Base-by-base conservation (phyloP, 2,329 filamentous ascomycete genomes). In the Periconia sp. region DNA sequence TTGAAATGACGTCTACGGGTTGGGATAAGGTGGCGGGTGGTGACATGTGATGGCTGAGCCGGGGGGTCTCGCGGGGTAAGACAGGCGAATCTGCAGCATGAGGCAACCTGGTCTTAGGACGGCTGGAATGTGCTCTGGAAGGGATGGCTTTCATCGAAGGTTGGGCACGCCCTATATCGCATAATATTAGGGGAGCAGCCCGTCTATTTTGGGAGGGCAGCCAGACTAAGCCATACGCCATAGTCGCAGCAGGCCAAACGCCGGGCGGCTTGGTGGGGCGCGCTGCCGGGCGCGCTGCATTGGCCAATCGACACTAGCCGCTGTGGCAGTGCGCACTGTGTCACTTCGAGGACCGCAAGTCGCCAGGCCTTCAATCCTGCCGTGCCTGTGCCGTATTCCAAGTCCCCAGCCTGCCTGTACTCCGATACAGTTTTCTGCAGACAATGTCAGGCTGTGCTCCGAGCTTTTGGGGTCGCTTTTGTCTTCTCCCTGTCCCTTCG, bases 361-460 rank as follows among this genome's bases (percentile, higher is more conserved):
- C 29, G 32, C 18, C 5, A 12, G 32, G 32, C 11, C 34, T 12
- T 16, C 13, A 21, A 41, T 36, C 32, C 40, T 36, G 9, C 26
- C 39, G 12, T 31, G 29, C 29, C 29, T 29, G 35, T 44, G 39
- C 39, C 19, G 31, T 24, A 30, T 32, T 19, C 23, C 22, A 19
- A 21, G 29, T 36, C 28, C 24, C 24, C 26, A 23, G 35, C 26
- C 40, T 37, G 34, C 40, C 22, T 34, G 34, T 43, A 36, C 34
- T 43, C 29, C 29, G 34, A 43, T n/a, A 28, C 17, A 18, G 17
- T 23, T 19, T 25, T 29, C 18, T n/a, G 15, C 21, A 28, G 34
- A n/a, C n/a, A 21, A 41, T 46, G 43, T 40, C 37, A 29, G 43
- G 26, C 43, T 46, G 37, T 46, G 43, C 33, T 24, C 30, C 24